Percentiles rank a stretch among this genome's conserved stretches.
phyloP scores from a whole-genome alignment of 148 eudicot species.

The Arctostaphylos glauca region DNA sequence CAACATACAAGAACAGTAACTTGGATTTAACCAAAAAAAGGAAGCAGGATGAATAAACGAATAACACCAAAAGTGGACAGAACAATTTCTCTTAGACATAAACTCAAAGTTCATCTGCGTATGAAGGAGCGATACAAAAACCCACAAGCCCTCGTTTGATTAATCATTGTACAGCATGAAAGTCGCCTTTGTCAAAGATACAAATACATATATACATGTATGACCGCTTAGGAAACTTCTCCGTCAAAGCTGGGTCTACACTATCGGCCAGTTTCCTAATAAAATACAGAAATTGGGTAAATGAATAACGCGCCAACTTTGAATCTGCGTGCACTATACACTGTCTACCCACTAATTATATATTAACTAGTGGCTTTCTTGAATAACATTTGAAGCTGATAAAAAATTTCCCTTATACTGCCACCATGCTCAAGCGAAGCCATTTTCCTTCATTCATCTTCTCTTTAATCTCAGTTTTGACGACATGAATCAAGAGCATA shows the following conservation, averaged over 20 bases:
- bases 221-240: neutral
- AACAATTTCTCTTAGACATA: neutral
- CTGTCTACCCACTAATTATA: neutral
- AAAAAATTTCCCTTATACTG: conserved; percentile 10
- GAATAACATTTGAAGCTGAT: neutral
- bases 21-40: neutral
- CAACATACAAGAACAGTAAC: neutral
- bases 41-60: neutral
- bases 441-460: conserved; percentile 49
- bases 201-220: neutral
- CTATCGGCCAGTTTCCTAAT: conserved; percentile 1
- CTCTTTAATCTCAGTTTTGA: conserved; percentile 56
- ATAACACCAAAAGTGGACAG: neutral
- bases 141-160: neutral
- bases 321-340: neutral
- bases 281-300: conserved; percentile 12
- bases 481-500: conserved; percentile 61
- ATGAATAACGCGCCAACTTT: neutral
- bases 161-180: neutral
- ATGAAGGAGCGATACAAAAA: neutral
- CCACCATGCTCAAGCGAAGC: conserved; percentile 31
- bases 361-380: neutral
- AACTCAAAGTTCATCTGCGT: neutral
- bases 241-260: neutral
- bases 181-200: neutral